Conservation (phyloP, 176 grass and related monocot genomes). For the Rhynchospora tenuis region DNA sequence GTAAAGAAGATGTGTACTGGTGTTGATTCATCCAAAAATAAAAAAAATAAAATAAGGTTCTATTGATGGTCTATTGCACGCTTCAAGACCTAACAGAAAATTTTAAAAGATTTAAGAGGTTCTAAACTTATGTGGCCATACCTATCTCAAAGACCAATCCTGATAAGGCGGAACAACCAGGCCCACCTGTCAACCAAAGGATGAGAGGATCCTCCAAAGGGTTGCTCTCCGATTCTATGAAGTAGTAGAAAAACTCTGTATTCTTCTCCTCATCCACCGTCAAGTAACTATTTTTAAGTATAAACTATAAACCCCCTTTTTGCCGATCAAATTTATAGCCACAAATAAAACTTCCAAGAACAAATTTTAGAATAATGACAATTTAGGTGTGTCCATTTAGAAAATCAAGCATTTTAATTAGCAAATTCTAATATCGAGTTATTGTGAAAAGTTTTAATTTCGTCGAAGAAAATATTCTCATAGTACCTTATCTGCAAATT, state of each 20-base stretch:
- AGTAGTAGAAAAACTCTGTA: slow-evolving; percentile 52
- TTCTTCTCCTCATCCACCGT: slow-evolving; percentile 47
- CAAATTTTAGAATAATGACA: neutral
- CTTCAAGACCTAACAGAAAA: neutral
- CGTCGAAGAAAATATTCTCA: neutral
- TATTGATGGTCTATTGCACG: neutral
- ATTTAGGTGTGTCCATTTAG: neutral
- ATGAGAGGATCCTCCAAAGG: slow-evolving; percentile 47
- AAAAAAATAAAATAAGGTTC: neutral
- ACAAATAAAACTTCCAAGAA: neutral
- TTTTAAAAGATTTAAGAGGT: neutral
- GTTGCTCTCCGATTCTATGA: slow-evolving; percentile 49
- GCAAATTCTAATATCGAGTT: neutral
- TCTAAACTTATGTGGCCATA: neutral
- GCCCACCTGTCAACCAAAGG: slow-evolving; percentile 60
- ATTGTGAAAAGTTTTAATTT: neutral
- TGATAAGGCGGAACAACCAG: slow-evolving; percentile 45
- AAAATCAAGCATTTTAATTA: neutral
- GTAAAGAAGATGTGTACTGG: neutral
- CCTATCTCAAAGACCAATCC: slow-evolving; percentile 51
- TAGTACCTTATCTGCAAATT: neutral
- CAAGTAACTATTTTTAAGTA: slow-evolving; percentile 24
- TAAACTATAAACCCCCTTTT: neutral
- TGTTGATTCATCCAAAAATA: neutral
- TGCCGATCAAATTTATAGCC: neutral